A percentile compares a stretch with the other conserved stretches of the same genome.
Evolutionary conservation across 352 stramenopile species (phyloP).

Genomic region (Phytophthora sansomeana): DNA sequence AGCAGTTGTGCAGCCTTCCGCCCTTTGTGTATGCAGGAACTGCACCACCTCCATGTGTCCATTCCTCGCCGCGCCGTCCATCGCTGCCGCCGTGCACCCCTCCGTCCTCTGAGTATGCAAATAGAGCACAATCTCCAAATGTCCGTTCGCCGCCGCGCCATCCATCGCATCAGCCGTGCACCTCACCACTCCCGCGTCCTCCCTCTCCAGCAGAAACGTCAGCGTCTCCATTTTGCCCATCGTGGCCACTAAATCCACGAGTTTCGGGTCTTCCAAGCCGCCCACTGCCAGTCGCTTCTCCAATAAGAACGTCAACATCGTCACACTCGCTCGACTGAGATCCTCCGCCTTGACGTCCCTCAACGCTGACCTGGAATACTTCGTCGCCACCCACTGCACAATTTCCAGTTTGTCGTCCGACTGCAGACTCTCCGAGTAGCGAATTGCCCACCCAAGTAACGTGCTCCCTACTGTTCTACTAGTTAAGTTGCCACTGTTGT

Average conservation of each 20-base stretch:
- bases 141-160: slow-evolving; percentile 41
- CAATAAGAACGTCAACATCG: slow-evolving; percentile 27
- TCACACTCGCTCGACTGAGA: slow-evolving; percentile 35
- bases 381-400: slow-evolving; percentile 35
- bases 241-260: slow-evolving; percentile 36
- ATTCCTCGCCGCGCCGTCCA: slow-evolving; percentile 47
- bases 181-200: not conserved
- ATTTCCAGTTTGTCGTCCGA: slow-evolving; percentile 33
- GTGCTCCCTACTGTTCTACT: slow-evolving; percentile 26
- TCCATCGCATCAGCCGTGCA: slow-evolving; percentile 46
- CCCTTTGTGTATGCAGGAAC: slow-evolving; percentile 37
- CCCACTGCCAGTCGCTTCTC: slow-evolving; percentile 13
- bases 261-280: slow-evolving; percentile 33
- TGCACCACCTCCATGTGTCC: slow-evolving; percentile 43
- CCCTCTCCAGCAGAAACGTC: slow-evolving; percentile 26
- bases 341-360: slow-evolving; percentile 35
- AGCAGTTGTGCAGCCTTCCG: slow-evolving; percentile 37
- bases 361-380: slow-evolving; percentile 21
- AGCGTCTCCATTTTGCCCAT: slow-evolving; percentile 35
- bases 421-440: slow-evolving; percentile 28
- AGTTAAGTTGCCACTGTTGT: slow-evolving; percentile 10
- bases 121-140: slow-evolving; percentile 47
- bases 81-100: slow-evolving; percentile 50
- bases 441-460: slow-evolving; percentile 36
- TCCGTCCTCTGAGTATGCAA: slow-evolving; percentile 28